Evolutionary conservation across 768 basidiomycete species (phyloP).

Genomic region (Mycena rosella): DNA sequence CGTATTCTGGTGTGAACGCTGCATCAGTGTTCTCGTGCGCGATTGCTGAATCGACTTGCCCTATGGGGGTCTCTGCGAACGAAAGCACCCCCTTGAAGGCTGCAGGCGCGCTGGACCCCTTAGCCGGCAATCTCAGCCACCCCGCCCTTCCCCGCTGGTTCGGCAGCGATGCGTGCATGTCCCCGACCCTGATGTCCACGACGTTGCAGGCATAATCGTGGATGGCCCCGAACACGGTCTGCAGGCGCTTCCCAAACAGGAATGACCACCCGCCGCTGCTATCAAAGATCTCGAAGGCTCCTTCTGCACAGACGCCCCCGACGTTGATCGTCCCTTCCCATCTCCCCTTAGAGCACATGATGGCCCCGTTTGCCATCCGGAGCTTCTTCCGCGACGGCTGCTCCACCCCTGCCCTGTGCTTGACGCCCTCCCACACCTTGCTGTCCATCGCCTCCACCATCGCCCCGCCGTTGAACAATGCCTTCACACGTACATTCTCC

Average conservation of each 20-base stretch:
- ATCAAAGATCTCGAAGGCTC: conserved; percentile 40
- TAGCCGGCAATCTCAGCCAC: background rate
- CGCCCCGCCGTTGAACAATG: conserved; percentile 47
- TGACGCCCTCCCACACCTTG: conserved; percentile 26
- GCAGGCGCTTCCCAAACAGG: conserved; percentile 39
- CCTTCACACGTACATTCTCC: conserved; percentile 5
- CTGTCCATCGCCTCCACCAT: conserved; percentile 44
- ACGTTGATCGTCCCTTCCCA: no score
- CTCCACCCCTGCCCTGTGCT: conserved; percentile 24
- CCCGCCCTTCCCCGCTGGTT: no score
- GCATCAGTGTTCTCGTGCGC: no score
- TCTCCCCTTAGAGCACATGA: no score
- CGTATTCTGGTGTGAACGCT: no score
- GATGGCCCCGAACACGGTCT: conserved; percentile 20
- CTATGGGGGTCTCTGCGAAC: conserved; percentile 16
- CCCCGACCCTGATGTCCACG: no score
- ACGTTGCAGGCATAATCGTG: conserved; percentile 28
- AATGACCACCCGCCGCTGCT: conserved; percentile 37
- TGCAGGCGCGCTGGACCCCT: background rate
- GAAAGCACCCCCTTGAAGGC: conserved; percentile 19
- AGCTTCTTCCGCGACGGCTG: conserved; percentile 35
- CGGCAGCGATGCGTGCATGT: no score
- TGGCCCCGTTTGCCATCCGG: conserved; percentile 48
- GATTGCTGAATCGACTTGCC: no score
- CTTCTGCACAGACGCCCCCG: background rate